A percentile compares a stretch with the other conserved stretches of the same genome.
Conservation (phyloP, 495 filamentous ascomycete genomes). For the Aspergillus sparsus region DNA sequence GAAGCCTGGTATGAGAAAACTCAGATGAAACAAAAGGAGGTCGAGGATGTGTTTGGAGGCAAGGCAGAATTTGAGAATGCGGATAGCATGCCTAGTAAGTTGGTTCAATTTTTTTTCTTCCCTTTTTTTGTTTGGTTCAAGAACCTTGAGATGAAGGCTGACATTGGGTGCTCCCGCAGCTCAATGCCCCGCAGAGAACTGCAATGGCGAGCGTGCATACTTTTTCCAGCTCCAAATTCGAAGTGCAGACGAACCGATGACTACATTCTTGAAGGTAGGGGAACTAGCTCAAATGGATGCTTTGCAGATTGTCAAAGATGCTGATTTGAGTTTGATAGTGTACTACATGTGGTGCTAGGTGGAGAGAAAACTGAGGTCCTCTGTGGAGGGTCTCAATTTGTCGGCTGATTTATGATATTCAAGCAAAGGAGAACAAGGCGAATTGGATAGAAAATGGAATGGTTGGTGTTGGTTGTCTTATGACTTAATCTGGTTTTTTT, state of each 20-base stretch:
- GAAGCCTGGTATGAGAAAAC: slow-evolving; percentile 75
- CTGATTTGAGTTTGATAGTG: slow-evolving; percentile 42
- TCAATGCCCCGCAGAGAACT: slow-evolving; percentile 75
- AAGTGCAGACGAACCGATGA: slow-evolving; percentile 98
- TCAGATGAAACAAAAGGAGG: slow-evolving; percentile 71
- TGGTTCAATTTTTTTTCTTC: not conserved
- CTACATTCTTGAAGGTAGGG: slow-evolving; percentile 84
- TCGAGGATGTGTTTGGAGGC: slow-evolving; percentile 90
- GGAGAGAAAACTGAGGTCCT: slow-evolving; percentile 46
- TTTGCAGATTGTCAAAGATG: slow-evolving; percentile 21
- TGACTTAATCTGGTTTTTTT: slow-evolving; percentile 1
- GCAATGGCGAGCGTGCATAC: slow-evolving; percentile 76
- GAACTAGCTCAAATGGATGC: slow-evolving; percentile 22
- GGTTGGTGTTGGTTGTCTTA: slow-evolving; percentile 1
- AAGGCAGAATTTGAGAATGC: slow-evolving; percentile 87
- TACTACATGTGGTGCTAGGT: slow-evolving; percentile 44
- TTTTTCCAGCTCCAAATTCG: slow-evolving; percentile 97
- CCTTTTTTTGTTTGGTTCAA: not conserved
- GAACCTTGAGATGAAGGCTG: slow-evolving; percentile 10
- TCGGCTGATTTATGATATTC: slow-evolving; percentile 5
- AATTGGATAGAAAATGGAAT: not conserved
- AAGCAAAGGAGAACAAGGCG: slow-evolving; percentile 13
- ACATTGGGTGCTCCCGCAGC: slow-evolving; percentile 40
- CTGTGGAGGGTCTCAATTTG: not conserved
- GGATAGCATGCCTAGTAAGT: slow-evolving; percentile 68